A percentile compares a stretch with the other conserved stretches of the same genome.
Conservation (phyloP, 2,329 filamentous ascomycete species). For the Ustulina deusta region DNA sequence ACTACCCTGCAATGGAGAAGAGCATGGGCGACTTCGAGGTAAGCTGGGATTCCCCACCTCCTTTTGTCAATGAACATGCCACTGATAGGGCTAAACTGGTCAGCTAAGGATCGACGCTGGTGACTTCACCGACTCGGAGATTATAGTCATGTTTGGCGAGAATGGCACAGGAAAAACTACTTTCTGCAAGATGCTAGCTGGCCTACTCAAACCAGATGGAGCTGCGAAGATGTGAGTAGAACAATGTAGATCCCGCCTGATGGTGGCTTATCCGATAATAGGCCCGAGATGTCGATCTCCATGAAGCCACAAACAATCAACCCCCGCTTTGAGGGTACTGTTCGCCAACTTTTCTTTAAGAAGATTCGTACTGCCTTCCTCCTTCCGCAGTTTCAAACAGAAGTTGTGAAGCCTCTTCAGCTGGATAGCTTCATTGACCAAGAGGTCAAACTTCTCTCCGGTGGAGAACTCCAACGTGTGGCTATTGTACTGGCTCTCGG, state of each 20-base stretch:
- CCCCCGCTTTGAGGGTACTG: background rate
- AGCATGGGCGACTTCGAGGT: background rate
- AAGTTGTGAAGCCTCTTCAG: background rate
- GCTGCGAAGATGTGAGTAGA: conserved; percentile 1
- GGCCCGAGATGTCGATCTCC: conserved; percentile 4
- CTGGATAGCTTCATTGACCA: background rate
- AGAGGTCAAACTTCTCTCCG: conserved; percentile 6
- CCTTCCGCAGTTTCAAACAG: background rate
- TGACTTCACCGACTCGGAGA: background rate
- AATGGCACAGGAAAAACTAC: background rate
- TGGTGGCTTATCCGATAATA: background rate
- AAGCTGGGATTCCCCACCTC: background rate
- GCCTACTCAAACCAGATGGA: background rate
- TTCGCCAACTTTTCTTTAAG: background rate
- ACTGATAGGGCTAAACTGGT: background rate
- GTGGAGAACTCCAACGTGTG: conserved; percentile 7
- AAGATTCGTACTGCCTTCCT: background rate
- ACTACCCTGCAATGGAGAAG: background rate
- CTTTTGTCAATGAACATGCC: background rate
- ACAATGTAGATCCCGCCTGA: background rate
- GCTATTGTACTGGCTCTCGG: conserved; percentile 8
- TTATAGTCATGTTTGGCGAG: background rate
- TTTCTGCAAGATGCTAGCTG: background rate
- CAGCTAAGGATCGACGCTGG: background rate
- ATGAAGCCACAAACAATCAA: background rate